Evolutionary conservation across 495 filamentous ascomycete genomes (phyloP).

Genomic region (Astrocystis sublimbata): DNA sequence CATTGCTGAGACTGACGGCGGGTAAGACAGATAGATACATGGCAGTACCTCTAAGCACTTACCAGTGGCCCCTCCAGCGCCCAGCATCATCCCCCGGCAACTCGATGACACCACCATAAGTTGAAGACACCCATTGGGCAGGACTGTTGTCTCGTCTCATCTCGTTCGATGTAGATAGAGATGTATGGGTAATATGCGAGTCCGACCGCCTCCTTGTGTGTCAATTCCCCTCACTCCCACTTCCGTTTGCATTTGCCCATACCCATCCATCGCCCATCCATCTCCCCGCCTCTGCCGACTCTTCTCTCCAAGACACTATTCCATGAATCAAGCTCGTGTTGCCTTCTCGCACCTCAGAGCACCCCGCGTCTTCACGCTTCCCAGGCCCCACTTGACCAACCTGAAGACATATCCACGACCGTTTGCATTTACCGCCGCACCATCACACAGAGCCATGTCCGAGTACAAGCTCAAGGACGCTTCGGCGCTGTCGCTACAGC

Average conservation of each 20-base stretch:
- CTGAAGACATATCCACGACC: background rate
- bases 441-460: constrained; percentile 43
- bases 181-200: no score
- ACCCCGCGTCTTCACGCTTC: constrained; percentile 15
- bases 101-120: constrained; percentile 6
- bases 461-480: constrained; percentile 89
- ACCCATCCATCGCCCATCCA: background rate
- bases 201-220: background rate
- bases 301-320: constrained; percentile 2
- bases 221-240: background rate
- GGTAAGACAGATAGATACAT: no score
- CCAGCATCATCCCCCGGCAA: background rate
- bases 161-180: no score
- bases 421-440: background rate
- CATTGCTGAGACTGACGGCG: no score
- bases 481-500: constrained; percentile 67
- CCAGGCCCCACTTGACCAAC: constrained; percentile 3
- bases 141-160: background rate
- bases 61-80: background rate
- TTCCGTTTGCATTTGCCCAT: background rate
- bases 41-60: no score
- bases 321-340: constrained; percentile 30
- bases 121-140: background rate
- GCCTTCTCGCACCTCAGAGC: constrained; percentile 16
- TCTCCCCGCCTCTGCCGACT: background rate